Evolutionary conservation across 371 early-diverging fungal species (phyloP), one percentile per base, ranked within the genome.

Genomic region (Smittium culicis): DNA sequence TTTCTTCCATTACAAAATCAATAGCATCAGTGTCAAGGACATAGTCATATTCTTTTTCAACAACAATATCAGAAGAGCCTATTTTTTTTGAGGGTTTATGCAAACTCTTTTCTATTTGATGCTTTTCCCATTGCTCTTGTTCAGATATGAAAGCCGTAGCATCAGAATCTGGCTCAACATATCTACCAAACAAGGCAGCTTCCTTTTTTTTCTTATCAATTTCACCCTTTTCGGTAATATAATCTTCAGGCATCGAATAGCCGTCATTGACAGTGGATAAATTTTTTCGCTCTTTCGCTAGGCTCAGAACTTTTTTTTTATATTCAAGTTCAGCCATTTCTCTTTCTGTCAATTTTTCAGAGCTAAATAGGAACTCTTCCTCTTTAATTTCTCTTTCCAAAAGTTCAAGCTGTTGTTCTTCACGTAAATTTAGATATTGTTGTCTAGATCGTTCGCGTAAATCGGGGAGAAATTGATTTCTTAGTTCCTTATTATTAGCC

Each of bases 11-110:
- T 55, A 95, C 86, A 78, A 96, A 98, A 63, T 94, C 87, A 33
- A 98, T 91, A 67, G 84, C 88, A n/a, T 84, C 85, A 59, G 93
- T 92, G 64, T 98, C 98, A 75, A 94, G 90, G 11, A 98, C 90
- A 67, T 88, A 96, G 58, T 96, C 96, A 73, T 88, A 98, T 33
- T 90, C 91, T 67, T 76, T 78, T 59, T 70, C 75, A 24, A 67
- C 76, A 1, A 81, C 82, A 33, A 73, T 33, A 24, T 69, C 24
- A 1, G 27, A 2, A 1, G 66, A 54, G 1, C 56, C 33, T 60
- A 69, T 78, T 68, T 66, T 72, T 61, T 70, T 29, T 24, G 68
- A 72, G 2, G 66, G 70, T 27, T 79, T 78, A 27, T 80, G 72
- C 60, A 80, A 78, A 34, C 89, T 80, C 67, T 88, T 88, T 58